Evolutionary conservation across 257 asterid genomes (phyloP).

Genomic region (Capsicum chinense): DNA sequence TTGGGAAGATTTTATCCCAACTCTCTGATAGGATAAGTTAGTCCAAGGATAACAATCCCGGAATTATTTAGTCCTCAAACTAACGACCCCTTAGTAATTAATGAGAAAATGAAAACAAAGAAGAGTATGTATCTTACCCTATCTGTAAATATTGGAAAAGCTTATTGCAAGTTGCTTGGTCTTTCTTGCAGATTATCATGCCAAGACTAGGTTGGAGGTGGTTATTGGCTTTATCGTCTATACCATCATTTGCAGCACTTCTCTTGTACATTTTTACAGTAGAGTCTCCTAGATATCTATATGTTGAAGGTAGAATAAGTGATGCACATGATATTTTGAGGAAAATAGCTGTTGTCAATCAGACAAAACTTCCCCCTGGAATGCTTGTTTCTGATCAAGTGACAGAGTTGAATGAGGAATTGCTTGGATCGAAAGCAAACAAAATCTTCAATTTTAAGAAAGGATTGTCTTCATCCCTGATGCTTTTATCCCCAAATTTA

Average conservation of each 20-base stretch:
- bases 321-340: constrained; percentile 57
- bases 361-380: constrained; percentile 64
- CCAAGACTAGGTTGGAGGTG: constrained; percentile 83
- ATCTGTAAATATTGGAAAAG: not conserved
- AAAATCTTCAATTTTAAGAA: constrained; percentile 34
- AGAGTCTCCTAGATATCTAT: constrained; percentile 77
- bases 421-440: constrained; percentile 37
- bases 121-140: not conserved
- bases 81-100: not conserved
- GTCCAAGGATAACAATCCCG: no score
- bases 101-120: constrained; percentile 10
- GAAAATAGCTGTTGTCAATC: constrained; percentile 55
- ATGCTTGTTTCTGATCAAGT: constrained; percentile 52
- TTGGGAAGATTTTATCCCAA: no score
- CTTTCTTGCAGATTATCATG: constrained; percentile 53
- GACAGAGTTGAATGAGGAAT: constrained; percentile 39
- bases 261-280: constrained; percentile 53
- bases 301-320: constrained; percentile 47
- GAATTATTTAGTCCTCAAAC: no score
- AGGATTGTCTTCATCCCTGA: constrained; percentile 47
- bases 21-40: no score
- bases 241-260: constrained; percentile 64
- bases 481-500: constrained; percentile 58
- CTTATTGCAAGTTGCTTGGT: constrained; percentile 15
- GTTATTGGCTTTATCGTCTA: constrained; percentile 71